A percentile compares a stretch with the other conserved stretches of the same genome.
Evolutionary conservation across 2,329 filamentous ascomycete species (phyloP).

Genomic region (Fusarium circinatum): DNA sequence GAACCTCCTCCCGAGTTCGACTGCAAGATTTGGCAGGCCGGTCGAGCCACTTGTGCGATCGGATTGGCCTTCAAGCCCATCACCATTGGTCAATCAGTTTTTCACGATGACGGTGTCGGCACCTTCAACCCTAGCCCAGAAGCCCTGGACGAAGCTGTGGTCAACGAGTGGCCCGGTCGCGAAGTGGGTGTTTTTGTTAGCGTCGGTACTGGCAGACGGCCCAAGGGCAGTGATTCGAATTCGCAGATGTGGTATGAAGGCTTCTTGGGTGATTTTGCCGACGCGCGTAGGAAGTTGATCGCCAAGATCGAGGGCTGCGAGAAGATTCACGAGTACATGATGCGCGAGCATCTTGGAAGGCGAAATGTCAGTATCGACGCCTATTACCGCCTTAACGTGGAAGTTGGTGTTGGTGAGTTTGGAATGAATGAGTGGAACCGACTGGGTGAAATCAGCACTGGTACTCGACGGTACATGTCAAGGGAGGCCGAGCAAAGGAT

Average conservation of each 20-base stretch:
- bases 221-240: conserved; percentile 72
- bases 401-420: conserved; percentile 95
- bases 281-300: conserved; percentile 85
- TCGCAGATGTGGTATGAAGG: conserved; percentile 91
- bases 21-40: conserved; percentile 97
- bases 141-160: conserved; percentile 86
- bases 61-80: conserved; percentile 96
- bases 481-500: conserved; percentile 79
- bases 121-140: conserved; percentile 91
- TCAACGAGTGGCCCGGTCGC: conserved; percentile 94
- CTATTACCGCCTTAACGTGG: conserved; percentile 97
- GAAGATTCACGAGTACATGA: conserved; percentile 87
- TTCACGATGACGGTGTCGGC: conserved; percentile 91
- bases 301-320: conserved; percentile 96
- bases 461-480: conserved; percentile 84
- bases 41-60: conserved; percentile 91
- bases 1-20: conserved; percentile 92
- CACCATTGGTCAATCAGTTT: conserved; percentile 90
- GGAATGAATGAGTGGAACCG: conserved; percentile 99
- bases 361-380: conserved; percentile 86
- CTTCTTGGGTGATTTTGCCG: conserved; percentile 91
- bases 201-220: conserved; percentile 90
- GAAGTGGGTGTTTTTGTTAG: conserved; percentile 94
- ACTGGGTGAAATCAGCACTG: conserved; percentile 93
- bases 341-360: conserved; percentile 78